A percentile compares a stretch with the other conserved stretches of the same genome.
phyloP scores from a whole-genome alignment of 2,329 filamentous ascomycete genomes.

The Fusarium sarcochroum region DNA sequence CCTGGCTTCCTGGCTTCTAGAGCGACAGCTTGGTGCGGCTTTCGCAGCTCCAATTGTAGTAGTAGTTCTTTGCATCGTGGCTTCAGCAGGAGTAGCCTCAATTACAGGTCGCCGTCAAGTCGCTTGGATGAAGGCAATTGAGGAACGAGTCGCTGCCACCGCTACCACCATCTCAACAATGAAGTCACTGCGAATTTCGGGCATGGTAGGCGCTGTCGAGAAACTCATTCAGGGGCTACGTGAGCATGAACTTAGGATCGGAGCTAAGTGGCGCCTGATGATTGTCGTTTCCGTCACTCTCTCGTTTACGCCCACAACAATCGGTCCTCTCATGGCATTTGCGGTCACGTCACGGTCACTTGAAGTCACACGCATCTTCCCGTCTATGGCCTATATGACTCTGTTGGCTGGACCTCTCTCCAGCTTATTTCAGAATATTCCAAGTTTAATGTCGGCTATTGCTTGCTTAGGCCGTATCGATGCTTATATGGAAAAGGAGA shows the following conservation, averaged over 20 bases:
- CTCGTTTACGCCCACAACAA: constrained; percentile 49
- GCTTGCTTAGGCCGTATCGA: constrained; percentile 16
- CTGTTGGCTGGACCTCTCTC: constrained; percentile 48
- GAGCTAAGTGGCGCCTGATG: constrained; percentile 44
- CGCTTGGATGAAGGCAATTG: constrained; percentile 51
- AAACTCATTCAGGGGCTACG: constrained; percentile 44
- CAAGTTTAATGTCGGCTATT: constrained; percentile 33
- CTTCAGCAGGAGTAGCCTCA: constrained; percentile 30
- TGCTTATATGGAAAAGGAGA: background rate
- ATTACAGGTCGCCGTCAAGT: constrained; percentile 45
- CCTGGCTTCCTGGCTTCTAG: constrained; percentile 53
- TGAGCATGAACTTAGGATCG: constrained; percentile 43
- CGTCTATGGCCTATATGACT: constrained; percentile 49
- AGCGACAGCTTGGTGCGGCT: constrained; percentile 50
- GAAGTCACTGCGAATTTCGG: constrained; percentile 51
- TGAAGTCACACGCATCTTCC: constrained; percentile 49
- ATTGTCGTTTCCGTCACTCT: constrained; percentile 47
- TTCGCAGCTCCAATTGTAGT: constrained; percentile 53
- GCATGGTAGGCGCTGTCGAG: constrained; percentile 47
- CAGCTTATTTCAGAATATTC: constrained; percentile 49
- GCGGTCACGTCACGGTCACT: constrained; percentile 43
- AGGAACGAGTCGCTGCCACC: constrained; percentile 48
- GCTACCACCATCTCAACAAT: constrained; percentile 46
- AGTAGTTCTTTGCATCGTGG: constrained; percentile 42
- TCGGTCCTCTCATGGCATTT: constrained; percentile 55